Evolutionary conservation across 106 monocot species (phyloP).

Genomic region (Apostasia ramifera): DNA sequence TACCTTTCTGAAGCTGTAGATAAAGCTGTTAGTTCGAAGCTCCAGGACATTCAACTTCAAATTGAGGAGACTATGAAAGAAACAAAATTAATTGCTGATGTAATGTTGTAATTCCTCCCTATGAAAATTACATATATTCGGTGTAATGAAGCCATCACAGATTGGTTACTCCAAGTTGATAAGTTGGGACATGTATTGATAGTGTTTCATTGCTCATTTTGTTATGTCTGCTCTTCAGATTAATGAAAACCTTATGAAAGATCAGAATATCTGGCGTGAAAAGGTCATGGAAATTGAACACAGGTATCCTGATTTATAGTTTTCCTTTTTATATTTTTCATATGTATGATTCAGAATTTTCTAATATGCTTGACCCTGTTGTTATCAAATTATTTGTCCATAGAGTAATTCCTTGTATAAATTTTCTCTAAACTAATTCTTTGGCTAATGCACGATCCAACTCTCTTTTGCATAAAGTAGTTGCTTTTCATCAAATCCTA

Average conservation of each 20-base stretch:
- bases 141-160: not conserved
- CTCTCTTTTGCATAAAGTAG: not conserved
- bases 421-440: too few species aligned
- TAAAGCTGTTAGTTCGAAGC: slow-evolving; percentile 45
- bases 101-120: slow-evolving; percentile 14
- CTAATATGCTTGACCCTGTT: not conserved
- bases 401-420: too few species aligned
- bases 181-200: not conserved
- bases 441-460: not conserved
- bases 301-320: slow-evolving; percentile 37
- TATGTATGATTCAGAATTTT: not conserved
- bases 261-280: slow-evolving; percentile 56
- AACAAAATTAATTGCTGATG: slow-evolving; percentile 53
- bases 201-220: not conserved
- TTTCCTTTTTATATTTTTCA: not conserved
- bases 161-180: not conserved
- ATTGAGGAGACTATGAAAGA: slow-evolving; percentile 50
- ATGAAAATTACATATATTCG: not conserved
- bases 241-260: slow-evolving; percentile 69
- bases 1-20: slow-evolving; percentile 64
- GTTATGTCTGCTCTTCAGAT: slow-evolving; percentile 27
- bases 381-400: not conserved
- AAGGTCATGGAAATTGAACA: slow-evolving; percentile 69
- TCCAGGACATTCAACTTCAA: slow-evolving; percentile 52
- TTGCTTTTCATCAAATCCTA: not conserved